Conservation (phyloP, 495 filamentous ascomycete genomes). For the Annulohypoxylon moriforme region DNA sequence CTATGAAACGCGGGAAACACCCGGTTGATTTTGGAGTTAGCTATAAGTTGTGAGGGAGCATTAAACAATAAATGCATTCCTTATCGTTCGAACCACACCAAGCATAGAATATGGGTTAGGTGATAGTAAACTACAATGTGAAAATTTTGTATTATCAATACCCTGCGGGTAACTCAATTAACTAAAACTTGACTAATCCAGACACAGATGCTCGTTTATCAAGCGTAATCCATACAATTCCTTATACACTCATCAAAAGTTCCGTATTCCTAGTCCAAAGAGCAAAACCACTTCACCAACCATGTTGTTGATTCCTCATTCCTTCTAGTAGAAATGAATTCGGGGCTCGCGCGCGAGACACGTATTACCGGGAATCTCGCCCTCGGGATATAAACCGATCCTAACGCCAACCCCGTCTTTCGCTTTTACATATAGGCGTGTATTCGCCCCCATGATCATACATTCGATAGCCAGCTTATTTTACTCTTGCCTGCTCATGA, state of each 20-base stretch:
- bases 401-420: conserved; percentile 19
- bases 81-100: too few relatives aligned
- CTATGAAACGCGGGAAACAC: not conserved
- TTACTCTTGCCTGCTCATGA: conserved; percentile 16
- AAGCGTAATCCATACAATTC: conserved; percentile 15
- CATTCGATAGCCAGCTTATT: conserved; percentile 9
- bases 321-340: not conserved
- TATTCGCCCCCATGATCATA: conserved; percentile 14
- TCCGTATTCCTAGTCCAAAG: conserved; percentile 18
- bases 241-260: conserved; percentile 7
- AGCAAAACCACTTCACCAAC: not conserved
- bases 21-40: too few relatives aligned
- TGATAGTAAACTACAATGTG: not conserved
- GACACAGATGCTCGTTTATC: conserved; percentile 12
- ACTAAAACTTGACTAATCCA: conserved; percentile 30
- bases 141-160: conserved; percentile 30
- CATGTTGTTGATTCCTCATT: not conserved
- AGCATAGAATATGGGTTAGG: not conserved
- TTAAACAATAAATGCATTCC: too few relatives aligned
- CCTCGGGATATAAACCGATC: not conserved
- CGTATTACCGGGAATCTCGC: not conserved
- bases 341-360: conserved; percentile 15
- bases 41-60: not conserved
- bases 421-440: not conserved
- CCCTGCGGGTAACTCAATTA: conserved; percentile 31